Evolutionary conservation across 805 yeast genomes (phyloP), one percentile per base, ranked within the genome.

Genomic region (Debaryomyces prosopidis): DNA sequence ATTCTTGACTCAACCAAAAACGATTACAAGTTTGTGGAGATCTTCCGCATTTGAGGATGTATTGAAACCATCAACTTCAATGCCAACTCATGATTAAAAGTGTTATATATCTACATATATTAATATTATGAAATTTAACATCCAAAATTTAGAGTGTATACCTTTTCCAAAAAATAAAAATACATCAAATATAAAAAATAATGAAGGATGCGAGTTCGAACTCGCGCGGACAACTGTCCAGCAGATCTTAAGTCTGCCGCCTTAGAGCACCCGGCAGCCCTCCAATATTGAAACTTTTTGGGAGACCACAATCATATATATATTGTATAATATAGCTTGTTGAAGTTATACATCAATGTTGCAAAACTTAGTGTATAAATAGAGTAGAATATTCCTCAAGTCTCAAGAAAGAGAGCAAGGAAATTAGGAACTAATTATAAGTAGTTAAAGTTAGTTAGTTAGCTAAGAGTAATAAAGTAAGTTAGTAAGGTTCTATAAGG

Each of bases 1-100:
- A 44, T 85, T 85, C 68, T 73, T 84, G 68, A 85, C 91, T 28
- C 84, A 83, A 69, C 80, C 85, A 55, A 85, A 85, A 74, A 85
- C 91, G 19, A 84, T 85, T 45, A 85, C 91, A 16, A 63, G 81
- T 26, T 76, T 77, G 49, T 85, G 91, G 91, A 76, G 78, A 55
- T 68, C 79, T 23, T 76, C 74, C 57, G 72, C 73, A 41, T 77
- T 77, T 27, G 75, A 69, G 8, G 75, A 68, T 10, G 62, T 68
- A 34, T 62, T 65, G 51, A 76, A 73, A 59, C 84, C 87, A 10
- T 69, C 82, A 17, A 84, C 86, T 10, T 69, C 80, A 10, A 84
- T 84, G 89, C 90, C 90, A 26, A 79, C 81, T 28, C 89, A 84
- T 46, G 62, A 69, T 40, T 77, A 56, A 46, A 30, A 30, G 15